Conservation (phyloP, 495 filamentous ascomycete species). For the Extremus antarcticus region DNA sequence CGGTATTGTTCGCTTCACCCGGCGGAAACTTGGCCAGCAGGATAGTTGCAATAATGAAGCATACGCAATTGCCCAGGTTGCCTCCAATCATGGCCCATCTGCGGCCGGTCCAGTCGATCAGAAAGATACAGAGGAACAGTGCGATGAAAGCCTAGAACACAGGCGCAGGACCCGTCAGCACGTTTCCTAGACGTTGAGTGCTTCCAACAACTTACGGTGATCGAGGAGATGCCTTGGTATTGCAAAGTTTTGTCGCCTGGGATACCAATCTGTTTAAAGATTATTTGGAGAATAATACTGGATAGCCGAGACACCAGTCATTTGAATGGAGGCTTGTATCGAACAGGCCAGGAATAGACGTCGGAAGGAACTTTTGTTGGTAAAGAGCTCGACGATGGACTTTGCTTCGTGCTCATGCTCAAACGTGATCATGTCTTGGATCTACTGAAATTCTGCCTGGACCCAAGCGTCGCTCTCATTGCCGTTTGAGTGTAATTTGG, state of each 20-base stretch:
- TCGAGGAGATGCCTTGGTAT: conserved; percentile 61
- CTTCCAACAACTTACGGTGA: no score
- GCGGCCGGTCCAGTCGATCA: conserved; percentile 56
- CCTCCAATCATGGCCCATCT: conserved; percentile 54
- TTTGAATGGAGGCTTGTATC: conserved; percentile 57
- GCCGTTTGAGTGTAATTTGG: conserved; percentile 48
- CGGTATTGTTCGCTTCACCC: conserved; percentile 37
- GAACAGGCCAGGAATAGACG: conserved; percentile 57
- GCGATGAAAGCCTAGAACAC: conserved; percentile 49
- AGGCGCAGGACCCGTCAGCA: no score
- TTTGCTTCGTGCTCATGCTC: conserved; percentile 55
- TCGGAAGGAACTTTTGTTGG: conserved; percentile 52
- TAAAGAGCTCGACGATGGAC: conserved; percentile 57
- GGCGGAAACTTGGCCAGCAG: conserved; percentile 50
- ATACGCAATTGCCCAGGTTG: conserved; percentile 53
- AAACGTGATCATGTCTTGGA: conserved; percentile 49
- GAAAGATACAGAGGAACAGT: conserved; percentile 54
- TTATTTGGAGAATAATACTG: conserved; percentile 50
- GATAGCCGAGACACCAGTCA: conserved; percentile 66
- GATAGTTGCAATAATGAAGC: conserved; percentile 42
- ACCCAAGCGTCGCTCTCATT: conserved; percentile 50
- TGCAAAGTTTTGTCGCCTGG: conserved; percentile 49
- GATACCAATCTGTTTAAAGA: conserved; percentile 56
- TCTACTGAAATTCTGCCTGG: conserved; percentile 54
- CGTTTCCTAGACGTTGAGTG: no score